Percentiles rank a stretch among this genome's conserved stretches.
Evolutionary conservation across 1,284 basidiomycete genomes (phyloP).

Genomic region (Jaminaea rosea): DNA sequence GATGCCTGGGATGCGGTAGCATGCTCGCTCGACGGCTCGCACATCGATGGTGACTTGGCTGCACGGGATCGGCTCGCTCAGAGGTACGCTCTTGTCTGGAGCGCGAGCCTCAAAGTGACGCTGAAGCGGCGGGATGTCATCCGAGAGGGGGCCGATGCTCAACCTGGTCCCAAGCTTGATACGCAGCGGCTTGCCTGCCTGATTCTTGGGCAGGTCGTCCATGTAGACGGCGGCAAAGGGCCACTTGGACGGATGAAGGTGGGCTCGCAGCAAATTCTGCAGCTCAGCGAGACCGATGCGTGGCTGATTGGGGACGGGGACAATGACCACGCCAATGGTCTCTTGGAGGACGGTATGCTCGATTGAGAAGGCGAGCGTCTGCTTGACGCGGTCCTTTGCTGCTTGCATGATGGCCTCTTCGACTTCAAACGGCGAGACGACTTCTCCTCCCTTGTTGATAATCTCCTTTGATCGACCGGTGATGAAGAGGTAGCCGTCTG

Average conservation of each 20-base stretch:
- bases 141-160: conserved; percentile 42
- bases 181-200: conserved; percentile 46
- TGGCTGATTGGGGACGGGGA: conserved; percentile 43
- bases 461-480: conserved; percentile 47
- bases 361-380: conserved; percentile 45
- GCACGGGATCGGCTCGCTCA: conserved; percentile 44
- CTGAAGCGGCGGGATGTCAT: conserved; percentile 43
- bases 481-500: conserved; percentile 46
- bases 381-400: conserved; percentile 44
- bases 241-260: conserved; percentile 46
- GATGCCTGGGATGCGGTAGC: conserved; percentile 46
- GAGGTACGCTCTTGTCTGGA: conserved; percentile 41
- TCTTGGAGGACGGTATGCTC: conserved; percentile 46
- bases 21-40: conserved; percentile 44
- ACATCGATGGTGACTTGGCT: conserved; percentile 43
- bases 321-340: conserved; percentile 47
- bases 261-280: conserved; percentile 44
- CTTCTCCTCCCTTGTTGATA: conserved; percentile 48
- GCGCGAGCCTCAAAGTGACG: conserved; percentile 46
- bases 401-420: conserved; percentile 46
- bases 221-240: conserved; percentile 46
- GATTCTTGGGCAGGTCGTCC: conserved; percentile 47
- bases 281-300: conserved; percentile 45
- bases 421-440: conserved; percentile 46
- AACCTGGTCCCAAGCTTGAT: conserved; percentile 46